Percentiles rank a stretch among this genome's conserved stretches.
phyloP scores from a whole-genome alignment of 1,284 basidiomycete species.

The Lignosus rhinocerotis region DNA sequence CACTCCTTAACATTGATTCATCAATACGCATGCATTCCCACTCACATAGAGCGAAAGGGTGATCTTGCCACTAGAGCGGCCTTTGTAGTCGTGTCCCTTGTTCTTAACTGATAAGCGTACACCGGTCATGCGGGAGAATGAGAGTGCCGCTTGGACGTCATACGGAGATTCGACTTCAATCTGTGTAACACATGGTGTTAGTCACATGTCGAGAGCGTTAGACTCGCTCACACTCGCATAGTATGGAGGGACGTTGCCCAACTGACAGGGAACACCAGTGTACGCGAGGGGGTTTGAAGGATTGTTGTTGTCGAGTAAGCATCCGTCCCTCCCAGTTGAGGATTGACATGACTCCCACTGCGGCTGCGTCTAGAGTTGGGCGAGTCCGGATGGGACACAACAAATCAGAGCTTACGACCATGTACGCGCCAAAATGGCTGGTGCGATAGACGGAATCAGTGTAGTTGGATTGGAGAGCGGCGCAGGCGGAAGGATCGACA shows the following conservation, averaged over 20 bases:
- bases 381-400: not conserved
- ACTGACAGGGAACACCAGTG: slow-evolving; percentile 25
- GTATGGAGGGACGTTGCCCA: slow-evolving; percentile 34
- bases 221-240: slow-evolving; percentile 27
- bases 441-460: slow-evolving; percentile 30
- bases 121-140: slow-evolving; percentile 35
- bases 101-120: slow-evolving; percentile 42
- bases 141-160: slow-evolving; percentile 37
- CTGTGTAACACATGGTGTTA: slow-evolving; percentile 17
- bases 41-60: slow-evolving; percentile 39
- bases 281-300: slow-evolving; percentile 30
- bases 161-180: slow-evolving; percentile 31
- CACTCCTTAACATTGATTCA: not conserved
- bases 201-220: not conserved
- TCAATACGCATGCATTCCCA: not conserved
- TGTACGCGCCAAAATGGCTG: slow-evolving; percentile 31
- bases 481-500: slow-evolving; percentile 28
- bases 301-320: slow-evolving; percentile 31
- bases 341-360: slow-evolving; percentile 36
- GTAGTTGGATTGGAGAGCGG: slow-evolving; percentile 33
- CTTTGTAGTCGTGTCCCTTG: slow-evolving; percentile 43
- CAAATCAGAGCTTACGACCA: slow-evolving; percentile 27
- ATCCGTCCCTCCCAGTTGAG: slow-evolving; percentile 21
- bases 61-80: slow-evolving; percentile 35
- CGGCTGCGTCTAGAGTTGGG: slow-evolving; percentile 20